Base-by-base conservation (phyloP, 371 early-diverging fungal species). In the Syncephalastrum monosporum region DNA sequence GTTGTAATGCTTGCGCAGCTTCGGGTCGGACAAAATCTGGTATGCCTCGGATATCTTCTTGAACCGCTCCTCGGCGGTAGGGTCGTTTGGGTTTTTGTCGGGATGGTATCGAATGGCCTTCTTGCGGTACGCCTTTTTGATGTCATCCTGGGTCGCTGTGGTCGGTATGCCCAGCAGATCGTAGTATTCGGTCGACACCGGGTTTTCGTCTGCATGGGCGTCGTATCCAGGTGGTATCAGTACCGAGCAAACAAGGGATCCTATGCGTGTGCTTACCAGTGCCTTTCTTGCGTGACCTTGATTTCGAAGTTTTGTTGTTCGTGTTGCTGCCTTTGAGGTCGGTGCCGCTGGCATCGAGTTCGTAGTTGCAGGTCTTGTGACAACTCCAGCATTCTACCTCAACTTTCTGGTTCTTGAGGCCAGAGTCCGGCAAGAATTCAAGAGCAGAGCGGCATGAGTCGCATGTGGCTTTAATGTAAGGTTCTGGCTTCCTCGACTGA, bases 41-140 rank as follows among this genome's bases (percentile, higher is more conserved):
- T 97, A 96, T 16, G 96, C 98, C 71, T 96, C 95, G 4, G 96
- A 93, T 38, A 97, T 91, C 66, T 84, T 83, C 71, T 96, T 94
- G 68, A 97, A 96, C 87, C 84, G 16, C 85, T 92, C 92, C 63
- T 93, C 95, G 27, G 96, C 95, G 13, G 87, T 83, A 8, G 92
- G 84, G 60, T 87, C 86, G 57, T 75, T 72, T 2, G 82, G 80
- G 68, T 95, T 95, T 74, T 98, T 96, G 76, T 98, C 98, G 14
- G 94, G 99, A 72, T 99, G 99, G 67, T 83, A 95, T 74, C 92
- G 91, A 56, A 96, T 85, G 7, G 96, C 97, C 62, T 89, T 76
- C 54, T 85, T 81, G 60, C 95, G 92, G 79, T 96, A 99, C 27
- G 91, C 91, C 70, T 96, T 96, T 67, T 96, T 97, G 57, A 99